Evolutionary conservation across 2,329 filamentous ascomycete species (phyloP), one percentile per base, ranked within the genome.

Genomic region (Aspergillus sp.): DNA sequence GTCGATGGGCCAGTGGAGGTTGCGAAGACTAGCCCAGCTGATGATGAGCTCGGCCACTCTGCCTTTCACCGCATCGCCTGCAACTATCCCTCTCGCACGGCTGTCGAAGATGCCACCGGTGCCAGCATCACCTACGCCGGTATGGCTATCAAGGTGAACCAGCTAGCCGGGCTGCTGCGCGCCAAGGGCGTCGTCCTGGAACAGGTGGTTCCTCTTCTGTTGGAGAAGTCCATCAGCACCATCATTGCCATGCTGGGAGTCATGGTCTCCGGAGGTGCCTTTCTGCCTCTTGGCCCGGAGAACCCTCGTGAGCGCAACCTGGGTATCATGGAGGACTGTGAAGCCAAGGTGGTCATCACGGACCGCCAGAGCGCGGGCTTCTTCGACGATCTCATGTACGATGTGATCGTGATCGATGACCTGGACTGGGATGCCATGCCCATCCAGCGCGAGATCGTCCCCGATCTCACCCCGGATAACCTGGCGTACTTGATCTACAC

Each of bases 401-500:
- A 27, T 8, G 23, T 27, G 13, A 49, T 25, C n/a, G 25, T 49
- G 11, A 27, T 27, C 6, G 47, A 27, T 2, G 47, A 30, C n/a
- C 25, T 27, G 25, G 47, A 25, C 47, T 27, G 47, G 15, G 41
- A 42, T 8, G 19, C 47, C 8, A 17, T 49, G 47, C 23, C 23
- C 6, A 30, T 49, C n/a, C 8, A 49, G 23, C 21, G 47, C 8
- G 21, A 49, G n/a, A 27, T 27, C 10, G 23, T 49, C 13, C 23
- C 23, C 8, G 15, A 30, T 3, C 23, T 49, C 21, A 8, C 21
- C 1, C 47, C 47, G 3, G 23, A 49, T n/a, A 49, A 4, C 47
- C 47, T 49, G 13, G 47, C 25, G 13, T 64, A 64, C 5, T 41
- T 61, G 15, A 42, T 59, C 10, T 64, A 63, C 19, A 61, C 63